phyloP scores from a whole-genome alignment of 2,329 filamentous ascomycete genomes.

The Sporothrix mexicana region DNA sequence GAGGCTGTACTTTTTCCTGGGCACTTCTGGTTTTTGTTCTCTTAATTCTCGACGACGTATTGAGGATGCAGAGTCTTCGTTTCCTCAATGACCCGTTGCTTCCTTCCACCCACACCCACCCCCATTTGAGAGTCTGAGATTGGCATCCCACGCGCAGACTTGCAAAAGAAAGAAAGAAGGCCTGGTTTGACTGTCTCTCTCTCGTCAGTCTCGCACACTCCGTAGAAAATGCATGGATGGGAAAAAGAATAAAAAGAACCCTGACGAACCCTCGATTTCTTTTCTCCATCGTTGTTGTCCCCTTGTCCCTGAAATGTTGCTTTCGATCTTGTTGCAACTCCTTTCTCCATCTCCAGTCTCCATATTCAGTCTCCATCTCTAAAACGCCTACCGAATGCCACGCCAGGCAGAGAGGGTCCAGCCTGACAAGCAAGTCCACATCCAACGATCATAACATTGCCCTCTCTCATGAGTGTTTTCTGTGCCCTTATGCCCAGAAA shows the following conservation, averaged over 20 bases:
- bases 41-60: too few species aligned
- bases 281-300: not conserved
- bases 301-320: conserved; percentile 12
- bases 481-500: not conserved
- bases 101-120: conserved; percentile 27
- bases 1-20: not conserved
- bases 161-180: not conserved
- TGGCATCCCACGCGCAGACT: conserved; percentile 31
- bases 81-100: not conserved
- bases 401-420: not conserved
- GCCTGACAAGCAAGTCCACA: conserved; percentile 1
- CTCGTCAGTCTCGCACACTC: conserved; percentile 17
- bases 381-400: conserved; percentile 14
- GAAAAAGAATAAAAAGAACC: conserved; percentile 32
- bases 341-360: not conserved
- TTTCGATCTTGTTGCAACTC: conserved; percentile 5
- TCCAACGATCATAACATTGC: not conserved
- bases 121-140: not conserved
- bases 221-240: not conserved
- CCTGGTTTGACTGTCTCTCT: conserved; percentile 3
- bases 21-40: too few species aligned
- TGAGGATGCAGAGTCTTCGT: not conserved
- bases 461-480: not conserved
- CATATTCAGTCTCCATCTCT: conserved; percentile 2
- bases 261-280: conserved; percentile 13